A percentile compares a stretch with the other conserved stretches of the same genome.
Evolutionary conservation across 306 rosid genomes (phyloP).

Genomic region (Glycine tomentella): DNA sequence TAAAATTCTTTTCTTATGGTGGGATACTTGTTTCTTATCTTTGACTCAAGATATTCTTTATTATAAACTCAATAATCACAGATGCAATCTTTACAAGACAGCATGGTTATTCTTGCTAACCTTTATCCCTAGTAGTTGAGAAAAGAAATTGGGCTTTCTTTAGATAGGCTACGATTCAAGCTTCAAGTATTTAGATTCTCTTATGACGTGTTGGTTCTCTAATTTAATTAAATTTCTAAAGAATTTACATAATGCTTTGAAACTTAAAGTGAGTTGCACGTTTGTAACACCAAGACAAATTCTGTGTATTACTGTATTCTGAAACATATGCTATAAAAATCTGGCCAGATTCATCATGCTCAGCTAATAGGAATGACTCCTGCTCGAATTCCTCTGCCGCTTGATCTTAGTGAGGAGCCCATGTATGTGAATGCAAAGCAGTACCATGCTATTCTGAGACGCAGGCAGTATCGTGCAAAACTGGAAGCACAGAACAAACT

Average conservation of each 20-base stretch:
- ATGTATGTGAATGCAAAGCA: slow-evolving; percentile 91
- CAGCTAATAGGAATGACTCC: slow-evolving; percentile 63
- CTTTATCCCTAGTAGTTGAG: not conserved
- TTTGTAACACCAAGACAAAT: not conserved
- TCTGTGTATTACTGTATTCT: not conserved
- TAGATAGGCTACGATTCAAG: not conserved
- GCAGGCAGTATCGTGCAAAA: slow-evolving; percentile 86
- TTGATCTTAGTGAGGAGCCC: slow-evolving; percentile 64
- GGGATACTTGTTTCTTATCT: not conserved
- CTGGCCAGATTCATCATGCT: slow-evolving; percentile 46
- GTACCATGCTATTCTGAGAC: slow-evolving; percentile 89
- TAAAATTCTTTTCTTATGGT: slow-evolving; percentile 24
- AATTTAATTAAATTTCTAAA: not conserved
- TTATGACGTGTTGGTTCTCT: not conserved
- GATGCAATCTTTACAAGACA: slow-evolving; percentile 11
- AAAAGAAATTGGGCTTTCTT: not conserved
- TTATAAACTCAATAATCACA: not conserved
- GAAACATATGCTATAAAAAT: slow-evolving; percentile 1
- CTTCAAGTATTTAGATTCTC: slow-evolving; percentile 9
- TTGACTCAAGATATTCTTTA: not conserved
- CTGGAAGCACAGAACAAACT: slow-evolving; percentile 77
- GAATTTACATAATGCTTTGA: slow-evolving; percentile 1
- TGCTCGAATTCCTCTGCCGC: slow-evolving; percentile 65
- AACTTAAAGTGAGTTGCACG: slow-evolving; percentile 4
- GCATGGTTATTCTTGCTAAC: not conserved